These are phyloP conservation scores for Rhodotorula glutinis DNA, from an alignment of 1,284 basidiomycete species.

Conservation along the genomic window DNA sequence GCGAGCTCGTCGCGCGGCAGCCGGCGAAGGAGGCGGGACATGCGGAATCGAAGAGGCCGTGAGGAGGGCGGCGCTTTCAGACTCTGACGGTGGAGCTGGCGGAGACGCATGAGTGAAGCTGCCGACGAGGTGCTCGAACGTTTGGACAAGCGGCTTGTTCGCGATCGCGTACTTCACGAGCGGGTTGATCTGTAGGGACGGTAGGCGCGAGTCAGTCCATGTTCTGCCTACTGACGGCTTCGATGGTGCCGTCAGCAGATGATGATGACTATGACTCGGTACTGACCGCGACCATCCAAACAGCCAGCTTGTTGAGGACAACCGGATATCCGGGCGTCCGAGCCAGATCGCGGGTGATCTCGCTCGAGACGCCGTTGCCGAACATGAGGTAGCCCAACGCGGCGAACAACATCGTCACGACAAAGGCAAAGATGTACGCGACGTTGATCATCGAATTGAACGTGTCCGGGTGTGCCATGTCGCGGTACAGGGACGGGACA, in stretches of 20 bases:
- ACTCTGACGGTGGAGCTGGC: not conserved
- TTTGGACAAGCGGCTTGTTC: conserved; percentile 79
- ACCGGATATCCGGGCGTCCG: conserved; percentile 70
- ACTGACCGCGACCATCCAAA: conserved; percentile 76
- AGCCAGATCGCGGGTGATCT: conserved; percentile 84
- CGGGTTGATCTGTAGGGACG: conserved; percentile 51
- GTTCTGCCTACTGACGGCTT: too few species aligned
- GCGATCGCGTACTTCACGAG: conserved; percentile 79
- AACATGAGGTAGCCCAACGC: conserved; percentile 90
- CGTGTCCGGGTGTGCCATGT: conserved; percentile 79
- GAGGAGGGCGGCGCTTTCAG: conserved; percentile 1
- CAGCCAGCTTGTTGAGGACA: conserved; percentile 67
- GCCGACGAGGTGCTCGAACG: conserved; percentile 69
- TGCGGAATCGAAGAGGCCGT: not conserved
- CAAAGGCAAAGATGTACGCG: conserved; percentile 80
- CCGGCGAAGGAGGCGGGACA: not conserved
- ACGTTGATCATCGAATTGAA: conserved; percentile 80
- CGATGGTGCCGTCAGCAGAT: too few species aligned
- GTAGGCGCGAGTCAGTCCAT: conserved; percentile 47
- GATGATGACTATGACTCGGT: too few species aligned
- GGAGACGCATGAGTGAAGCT: conserved; percentile 49
- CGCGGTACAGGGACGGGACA: conserved; percentile 80
- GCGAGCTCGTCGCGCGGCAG: not conserved
- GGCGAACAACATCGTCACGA: conserved; percentile 75
- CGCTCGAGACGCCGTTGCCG: conserved; percentile 60